Percentiles rank a stretch among this genome's conserved stretches.
Evolutionary conservation across 352 stramenopile species (phyloP).

Genomic region (Blastocystis sp.): DNA sequence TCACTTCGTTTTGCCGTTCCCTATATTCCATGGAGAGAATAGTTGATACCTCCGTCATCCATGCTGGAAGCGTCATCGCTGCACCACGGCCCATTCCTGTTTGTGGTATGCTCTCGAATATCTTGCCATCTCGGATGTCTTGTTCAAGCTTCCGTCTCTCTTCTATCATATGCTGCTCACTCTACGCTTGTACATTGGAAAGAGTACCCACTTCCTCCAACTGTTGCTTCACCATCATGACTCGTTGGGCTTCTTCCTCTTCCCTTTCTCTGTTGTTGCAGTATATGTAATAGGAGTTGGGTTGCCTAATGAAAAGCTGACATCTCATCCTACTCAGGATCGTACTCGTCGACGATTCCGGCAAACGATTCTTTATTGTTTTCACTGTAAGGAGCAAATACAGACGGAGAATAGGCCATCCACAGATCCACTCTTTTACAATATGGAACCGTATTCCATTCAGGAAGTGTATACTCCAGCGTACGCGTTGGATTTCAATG

Average conservation of each 20-base stretch:
- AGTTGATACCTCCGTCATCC: slow-evolving; percentile 8
- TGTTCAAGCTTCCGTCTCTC: not conserved
- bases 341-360: not conserved
- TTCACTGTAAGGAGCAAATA: not conserved
- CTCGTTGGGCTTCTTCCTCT: not conserved
- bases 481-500: not conserved
- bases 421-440: too few relatives aligned
- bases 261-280: slow-evolving; percentile 23
- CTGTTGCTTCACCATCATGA: slow-evolving; percentile 24
- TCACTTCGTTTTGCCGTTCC: not conserved
- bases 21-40: not conserved
- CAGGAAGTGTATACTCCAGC: not conserved
- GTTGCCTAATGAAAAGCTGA: not conserved
- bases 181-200: not conserved
- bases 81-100: not conserved
- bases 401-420: slow-evolving; percentile 10
- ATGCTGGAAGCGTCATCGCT: slow-evolving; percentile 22
- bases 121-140: slow-evolving; percentile 21
- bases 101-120: not conserved
- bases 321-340: not conserved
- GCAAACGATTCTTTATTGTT: not conserved
- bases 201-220: not conserved
- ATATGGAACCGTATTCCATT: not conserved
- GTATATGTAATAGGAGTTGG: not conserved
- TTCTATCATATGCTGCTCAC: slow-evolving; percentile 12